Evolutionary conservation across 2,329 filamentous ascomycete genomes (phyloP).

Genomic region (Aspergillus sp.): DNA sequence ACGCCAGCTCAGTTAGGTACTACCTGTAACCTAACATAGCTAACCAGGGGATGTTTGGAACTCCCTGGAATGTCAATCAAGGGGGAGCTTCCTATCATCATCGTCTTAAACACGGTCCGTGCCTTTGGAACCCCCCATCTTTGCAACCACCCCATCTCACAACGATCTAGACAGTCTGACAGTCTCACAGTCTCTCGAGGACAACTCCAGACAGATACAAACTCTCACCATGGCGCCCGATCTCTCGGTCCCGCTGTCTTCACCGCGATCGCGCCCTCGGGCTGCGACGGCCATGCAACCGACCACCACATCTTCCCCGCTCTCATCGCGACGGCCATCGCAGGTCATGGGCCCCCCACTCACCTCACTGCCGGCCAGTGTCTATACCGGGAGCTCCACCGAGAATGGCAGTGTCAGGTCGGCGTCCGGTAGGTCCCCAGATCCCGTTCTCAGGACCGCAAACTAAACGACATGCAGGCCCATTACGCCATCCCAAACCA

Average conservation of each 20-base stretch:
- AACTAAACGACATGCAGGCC: slow-evolving; percentile 49
- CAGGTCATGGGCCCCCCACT: slow-evolving; percentile 47
- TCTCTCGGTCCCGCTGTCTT: slow-evolving; percentile 37
- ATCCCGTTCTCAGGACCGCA: background rate
- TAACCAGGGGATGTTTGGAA: slow-evolving; percentile 21
- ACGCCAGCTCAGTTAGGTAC: background rate
- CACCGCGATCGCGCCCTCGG: slow-evolving; percentile 31
- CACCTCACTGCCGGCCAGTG: slow-evolving; percentile 28
- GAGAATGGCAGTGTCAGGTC: slow-evolving; percentile 37
- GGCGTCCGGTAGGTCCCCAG: slow-evolving; percentile 37
- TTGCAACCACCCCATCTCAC: slow-evolving; percentile 3
- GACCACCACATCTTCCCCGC: slow-evolving; percentile 31
- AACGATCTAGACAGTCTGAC: background rate
- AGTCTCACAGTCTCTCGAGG: background rate
- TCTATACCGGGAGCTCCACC: slow-evolving; percentile 23
- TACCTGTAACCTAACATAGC: too few species aligned
- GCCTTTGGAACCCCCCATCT: background rate
- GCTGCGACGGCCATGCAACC: slow-evolving; percentile 27
- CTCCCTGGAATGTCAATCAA: slow-evolving; percentile 25
- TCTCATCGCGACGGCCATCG: slow-evolving; percentile 45
- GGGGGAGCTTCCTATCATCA: slow-evolving; percentile 17
- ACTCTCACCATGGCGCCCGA: slow-evolving; percentile 47
- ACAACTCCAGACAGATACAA: too few species aligned
- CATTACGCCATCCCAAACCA: slow-evolving; percentile 80
- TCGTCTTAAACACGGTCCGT: background rate